A percentile compares a stretch with the other conserved stretches of the same genome.
Conservation (phyloP, 768 basidiomycete species). For the Pisolithus albus region DNA sequence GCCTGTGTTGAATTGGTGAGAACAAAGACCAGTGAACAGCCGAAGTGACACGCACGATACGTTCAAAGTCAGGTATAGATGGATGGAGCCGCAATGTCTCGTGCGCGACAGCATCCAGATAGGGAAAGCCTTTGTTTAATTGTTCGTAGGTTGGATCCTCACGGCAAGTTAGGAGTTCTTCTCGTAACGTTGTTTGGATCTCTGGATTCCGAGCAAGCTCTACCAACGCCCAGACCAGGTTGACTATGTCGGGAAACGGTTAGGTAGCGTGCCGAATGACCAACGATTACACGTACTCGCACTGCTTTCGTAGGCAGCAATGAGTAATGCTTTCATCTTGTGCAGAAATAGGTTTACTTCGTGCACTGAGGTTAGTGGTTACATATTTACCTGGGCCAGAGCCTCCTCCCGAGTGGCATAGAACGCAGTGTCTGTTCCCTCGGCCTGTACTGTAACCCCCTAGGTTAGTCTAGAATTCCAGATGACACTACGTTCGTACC, state of each 20-base stretch:
- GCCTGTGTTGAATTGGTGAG: constrained; percentile 25
- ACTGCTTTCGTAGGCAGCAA: constrained; percentile 18
- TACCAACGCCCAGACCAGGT: constrained; percentile 43
- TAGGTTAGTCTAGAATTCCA: background rate
- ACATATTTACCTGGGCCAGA: constrained; percentile 11
- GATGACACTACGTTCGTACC: too few relatives aligned
- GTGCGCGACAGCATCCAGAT: constrained; percentile 44
- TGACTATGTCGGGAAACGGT: background rate
- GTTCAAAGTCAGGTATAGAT: constrained; percentile 21
- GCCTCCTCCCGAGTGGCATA: constrained; percentile 25
- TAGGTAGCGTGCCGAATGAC: background rate
- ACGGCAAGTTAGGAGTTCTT: constrained; percentile 38
- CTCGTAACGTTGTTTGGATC: constrained; percentile 42
- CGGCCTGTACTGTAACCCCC: constrained; percentile 30
- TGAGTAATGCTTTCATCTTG: constrained; percentile 12
- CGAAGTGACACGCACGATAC: constrained; percentile 7
- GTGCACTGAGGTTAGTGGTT: background rate
- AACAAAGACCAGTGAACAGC: background rate
- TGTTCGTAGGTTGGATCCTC: constrained; percentile 50
- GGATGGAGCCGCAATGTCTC: constrained; percentile 41
- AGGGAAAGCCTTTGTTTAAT: constrained; percentile 42
- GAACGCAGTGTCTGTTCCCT: constrained; percentile 18
- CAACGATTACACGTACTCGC: constrained; percentile 7
- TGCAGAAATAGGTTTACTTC: background rate
- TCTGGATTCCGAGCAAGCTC: constrained; percentile 42